phyloP scores from a whole-genome alignment of 129 eudicot genomes.

The Chrysanthemum lavandulifolium region DNA sequence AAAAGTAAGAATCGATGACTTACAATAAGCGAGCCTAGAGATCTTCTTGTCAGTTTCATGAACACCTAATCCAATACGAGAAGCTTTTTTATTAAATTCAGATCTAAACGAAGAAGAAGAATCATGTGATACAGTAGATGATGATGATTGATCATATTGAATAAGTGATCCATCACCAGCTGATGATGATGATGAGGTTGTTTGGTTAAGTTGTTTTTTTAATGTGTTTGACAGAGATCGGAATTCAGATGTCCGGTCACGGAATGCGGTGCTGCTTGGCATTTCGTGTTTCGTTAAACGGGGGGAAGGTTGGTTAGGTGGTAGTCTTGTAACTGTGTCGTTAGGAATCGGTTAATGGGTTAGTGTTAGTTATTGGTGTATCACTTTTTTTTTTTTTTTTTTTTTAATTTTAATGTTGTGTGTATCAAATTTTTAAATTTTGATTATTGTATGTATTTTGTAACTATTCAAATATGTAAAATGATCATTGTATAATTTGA shows the following conservation, averaged over 20 bases:
- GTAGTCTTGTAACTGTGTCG: no score
- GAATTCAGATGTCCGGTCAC: conserved; percentile 82
- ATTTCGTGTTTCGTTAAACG: no score
- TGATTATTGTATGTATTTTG: no score
- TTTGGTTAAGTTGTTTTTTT: no score
- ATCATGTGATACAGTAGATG: conserved; percentile 18
- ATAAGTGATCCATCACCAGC: conserved; percentile 30
- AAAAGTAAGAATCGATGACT: conserved; percentile 3
- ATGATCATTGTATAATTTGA: no score
- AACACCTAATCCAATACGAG: conserved; percentile 59
- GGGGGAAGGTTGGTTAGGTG: no score
- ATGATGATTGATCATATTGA: conserved; percentile 32
- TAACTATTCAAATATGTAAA: no score
- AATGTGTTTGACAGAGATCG: conserved; percentile 50
- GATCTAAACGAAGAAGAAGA: conserved; percentile 47
- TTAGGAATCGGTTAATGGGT: no score
- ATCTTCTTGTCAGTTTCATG: conserved; percentile 70
- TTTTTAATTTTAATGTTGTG: no score
- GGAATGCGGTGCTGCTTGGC: conserved; percentile 36
- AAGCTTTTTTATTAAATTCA: conserved; percentile 69
- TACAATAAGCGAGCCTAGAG: conserved; percentile 54
- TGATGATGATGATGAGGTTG: conserved; percentile 41
- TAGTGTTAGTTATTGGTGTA: no score
- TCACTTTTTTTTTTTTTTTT: no score
- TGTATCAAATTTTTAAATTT: no score